A percentile compares a stretch with the other conserved stretches of the same genome.
Evolutionary conservation across 768 basidiomycete genomes (phyloP).

Genomic region (Lanmaoa pseudosensibilis): DNA sequence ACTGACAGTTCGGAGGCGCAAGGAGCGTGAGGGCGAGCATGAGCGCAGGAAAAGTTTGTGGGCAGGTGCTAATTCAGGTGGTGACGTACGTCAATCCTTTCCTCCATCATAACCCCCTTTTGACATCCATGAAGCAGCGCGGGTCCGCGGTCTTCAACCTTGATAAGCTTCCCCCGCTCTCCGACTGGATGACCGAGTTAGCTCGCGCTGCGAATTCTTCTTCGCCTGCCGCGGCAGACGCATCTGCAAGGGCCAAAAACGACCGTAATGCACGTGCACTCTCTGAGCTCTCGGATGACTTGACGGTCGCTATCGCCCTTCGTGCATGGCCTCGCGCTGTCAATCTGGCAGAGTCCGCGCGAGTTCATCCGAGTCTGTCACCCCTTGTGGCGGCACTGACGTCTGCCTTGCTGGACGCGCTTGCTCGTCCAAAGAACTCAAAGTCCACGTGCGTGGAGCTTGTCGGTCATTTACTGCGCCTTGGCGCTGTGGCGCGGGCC

Average conservation of each 20-base stretch:
- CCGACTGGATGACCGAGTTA: constrained; percentile 77
- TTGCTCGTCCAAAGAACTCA: constrained; percentile 73
- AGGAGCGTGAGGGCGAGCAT: constrained; percentile 92
- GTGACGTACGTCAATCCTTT: constrained; percentile 38
- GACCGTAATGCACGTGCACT: constrained; percentile 86
- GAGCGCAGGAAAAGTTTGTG: constrained; percentile 81
- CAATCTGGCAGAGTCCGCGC: constrained; percentile 81
- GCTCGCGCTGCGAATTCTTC: constrained; percentile 50
- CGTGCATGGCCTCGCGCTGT: constrained; percentile 88
- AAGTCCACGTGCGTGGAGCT: constrained; percentile 74
- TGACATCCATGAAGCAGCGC: constrained; percentile 26
- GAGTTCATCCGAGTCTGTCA: constrained; percentile 61
- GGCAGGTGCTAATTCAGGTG: constrained; percentile 44
- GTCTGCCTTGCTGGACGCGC: constrained; percentile 65
- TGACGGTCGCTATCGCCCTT: constrained; percentile 88
- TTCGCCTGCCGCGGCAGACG: constrained; percentile 29
- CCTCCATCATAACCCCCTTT: background rate
- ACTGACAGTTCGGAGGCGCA: constrained; percentile 80
- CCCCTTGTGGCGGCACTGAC: constrained; percentile 68
- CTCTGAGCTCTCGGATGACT: constrained; percentile 87
- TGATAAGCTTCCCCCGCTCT: constrained; percentile 55
- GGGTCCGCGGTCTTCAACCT: constrained; percentile 34
- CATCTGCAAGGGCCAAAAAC: constrained; percentile 67
- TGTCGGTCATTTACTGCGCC: constrained; percentile 68
- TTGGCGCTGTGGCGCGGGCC: constrained; percentile 77